Evolutionary conservation across 495 filamentous ascomycete species (phyloP).

Genomic region (Copromyces sp.): DNA sequence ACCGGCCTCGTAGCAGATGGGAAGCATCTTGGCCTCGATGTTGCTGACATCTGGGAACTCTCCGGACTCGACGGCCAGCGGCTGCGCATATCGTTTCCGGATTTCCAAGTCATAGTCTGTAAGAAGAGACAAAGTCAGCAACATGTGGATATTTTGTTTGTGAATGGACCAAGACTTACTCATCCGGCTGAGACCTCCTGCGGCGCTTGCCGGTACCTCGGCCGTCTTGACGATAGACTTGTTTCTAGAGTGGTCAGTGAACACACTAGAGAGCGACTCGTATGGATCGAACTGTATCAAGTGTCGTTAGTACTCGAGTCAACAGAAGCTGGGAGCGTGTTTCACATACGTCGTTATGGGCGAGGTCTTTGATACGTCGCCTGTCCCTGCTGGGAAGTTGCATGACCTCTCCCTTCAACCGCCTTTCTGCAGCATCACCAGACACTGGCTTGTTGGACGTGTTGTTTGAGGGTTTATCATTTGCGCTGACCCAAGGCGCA

Average conservation of each 20-base stretch:
- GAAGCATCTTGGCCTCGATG: conserved; percentile 77
- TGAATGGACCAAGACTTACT: conserved; percentile 48
- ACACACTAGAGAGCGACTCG: conserved; percentile 51
- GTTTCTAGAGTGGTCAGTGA: conserved; percentile 59
- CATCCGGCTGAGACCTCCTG: conserved; percentile 71
- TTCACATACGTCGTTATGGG: conserved; percentile 40
- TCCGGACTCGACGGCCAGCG: conserved; percentile 77
- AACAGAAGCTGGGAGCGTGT: neutral
- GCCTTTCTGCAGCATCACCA: conserved; percentile 83
- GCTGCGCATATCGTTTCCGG: conserved; percentile 79
- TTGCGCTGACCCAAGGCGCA: conserved; percentile 90
- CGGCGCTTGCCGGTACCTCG: conserved; percentile 67
- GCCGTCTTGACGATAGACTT: conserved; percentile 54
- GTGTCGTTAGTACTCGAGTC: conserved; percentile 5
- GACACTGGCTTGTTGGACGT: conserved; percentile 66
- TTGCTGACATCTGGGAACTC: conserved; percentile 81
- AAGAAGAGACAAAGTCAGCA: conserved; percentile 6
- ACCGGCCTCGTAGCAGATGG: conserved; percentile 89
- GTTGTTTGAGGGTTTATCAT: conserved; percentile 79
- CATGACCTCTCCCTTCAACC: conserved; percentile 91
- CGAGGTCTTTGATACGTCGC: conserved; percentile 72
- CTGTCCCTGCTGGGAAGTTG: conserved; percentile 76
- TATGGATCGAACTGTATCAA: conserved; percentile 52
- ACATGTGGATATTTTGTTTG: neutral
- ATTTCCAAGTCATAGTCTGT: conserved; percentile 86